phyloP scores from a whole-genome alignment of 805 yeast genomes.

The Ogataea populi-albae region DNA sequence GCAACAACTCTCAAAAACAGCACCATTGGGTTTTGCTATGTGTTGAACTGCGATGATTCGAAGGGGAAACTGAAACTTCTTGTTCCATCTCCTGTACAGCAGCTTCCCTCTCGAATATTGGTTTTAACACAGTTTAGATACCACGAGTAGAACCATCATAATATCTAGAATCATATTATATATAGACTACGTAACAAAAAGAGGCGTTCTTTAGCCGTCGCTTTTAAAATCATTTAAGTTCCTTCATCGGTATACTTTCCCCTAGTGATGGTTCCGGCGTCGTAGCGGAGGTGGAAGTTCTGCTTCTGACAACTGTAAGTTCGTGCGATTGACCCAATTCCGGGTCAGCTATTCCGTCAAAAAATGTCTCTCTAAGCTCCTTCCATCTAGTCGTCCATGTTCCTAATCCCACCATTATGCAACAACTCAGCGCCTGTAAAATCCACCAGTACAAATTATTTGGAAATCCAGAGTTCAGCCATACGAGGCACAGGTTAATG shows the following conservation, averaged over 20 bases:
- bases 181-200: no score
- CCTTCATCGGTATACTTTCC: slow-evolving; percentile 13
- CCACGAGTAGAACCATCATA: slow-evolving; percentile 53
- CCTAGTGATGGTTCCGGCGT: slow-evolving; percentile 11
- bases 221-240: slow-evolving; percentile 7
- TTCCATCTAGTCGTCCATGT: slow-evolving; percentile 92
- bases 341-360: slow-evolving; percentile 73
- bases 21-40: slow-evolving; percentile 77
- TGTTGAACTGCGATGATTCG: slow-evolving; percentile 59
- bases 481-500: slow-evolving; percentile 67
- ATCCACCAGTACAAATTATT: slow-evolving; percentile 78
- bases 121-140: slow-evolving; percentile 78
- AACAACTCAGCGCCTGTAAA: slow-evolving; percentile 65
- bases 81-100: slow-evolving; percentile 79
- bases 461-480: slow-evolving; percentile 70
- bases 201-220: no score
- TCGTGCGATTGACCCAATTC: slow-evolving; percentile 39
- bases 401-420: slow-evolving; percentile 72
- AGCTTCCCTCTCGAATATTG: slow-evolving; percentile 71
- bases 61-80: slow-evolving; percentile 66
- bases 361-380: slow-evolving; percentile 84
- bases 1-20: slow-evolving; percentile 17
- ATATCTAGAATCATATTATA: not conserved
- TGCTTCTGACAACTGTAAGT: no score
- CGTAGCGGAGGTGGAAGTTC: slow-evolving; percentile 10